Percentiles rank a stretch among this genome's conserved stretches.
These are phyloP conservation scores for Ogataea methanolica DNA, from an alignment of 805 yeast species.

Conservation along the genomic window DNA sequence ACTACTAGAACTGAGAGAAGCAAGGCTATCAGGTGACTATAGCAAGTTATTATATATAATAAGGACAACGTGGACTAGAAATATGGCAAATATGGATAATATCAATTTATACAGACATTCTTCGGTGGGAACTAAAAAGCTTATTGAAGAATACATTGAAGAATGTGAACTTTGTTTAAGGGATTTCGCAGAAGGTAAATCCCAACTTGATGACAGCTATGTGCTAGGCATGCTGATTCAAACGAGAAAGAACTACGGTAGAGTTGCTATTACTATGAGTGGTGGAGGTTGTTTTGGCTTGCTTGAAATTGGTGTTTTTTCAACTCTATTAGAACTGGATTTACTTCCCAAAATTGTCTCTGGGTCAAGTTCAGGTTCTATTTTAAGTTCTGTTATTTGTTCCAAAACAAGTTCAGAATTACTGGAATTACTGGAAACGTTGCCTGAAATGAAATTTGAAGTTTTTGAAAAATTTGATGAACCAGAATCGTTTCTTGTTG, in stretches of 20 bases:
- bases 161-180: slow-evolving; percentile 60
- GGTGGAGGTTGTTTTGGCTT: slow-evolving; percentile 97
- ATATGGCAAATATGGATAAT: slow-evolving; percentile 84
- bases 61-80: slow-evolving; percentile 80
- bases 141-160: slow-evolving; percentile 76
- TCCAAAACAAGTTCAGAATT: slow-evolving; percentile 74
- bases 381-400: slow-evolving; percentile 84
- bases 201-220: slow-evolving; percentile 58
- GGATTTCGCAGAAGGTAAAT: slow-evolving; percentile 34
- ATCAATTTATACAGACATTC: slow-evolving; percentile 71
- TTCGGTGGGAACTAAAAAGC: slow-evolving; percentile 76
- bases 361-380: slow-evolving; percentile 96
- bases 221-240: slow-evolving; percentile 76
- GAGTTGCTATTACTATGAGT: slow-evolving; percentile 89
- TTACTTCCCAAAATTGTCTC: slow-evolving; percentile 82
- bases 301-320: slow-evolving; percentile 87
- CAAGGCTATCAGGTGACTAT: slow-evolving; percentile 56
- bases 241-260: slow-evolving; percentile 85
- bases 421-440: slow-evolving; percentile 48
- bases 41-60: slow-evolving; percentile 64
- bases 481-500: slow-evolving; percentile 46
- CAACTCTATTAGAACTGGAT: slow-evolving; percentile 68
- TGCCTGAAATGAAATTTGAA: slow-evolving; percentile 53
- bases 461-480: slow-evolving; percentile 47
- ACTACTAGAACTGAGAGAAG: slow-evolving; percentile 51